Percentiles rank a stretch among this genome's conserved stretches.
Conservation (phyloP, 129 eudicot genomes). For the Daucus carota region DH1_v3.0 NC_030382.2:42405501-42406000, state of each 20-base stretch:
- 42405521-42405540: too few species aligned
- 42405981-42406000: background rate
- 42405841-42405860: conserved; percentile 61
- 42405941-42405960: conserved; percentile 72
- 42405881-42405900: conserved; percentile 95
- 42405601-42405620: too few species aligned
- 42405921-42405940: conserved; percentile 75
- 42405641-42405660: too few species aligned
- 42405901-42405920: conserved; percentile 73
- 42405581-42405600: too few species aligned
- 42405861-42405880: conserved; percentile 71
- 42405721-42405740: background rate
- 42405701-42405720: too few species aligned
- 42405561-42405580: too few species aligned
- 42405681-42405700: too few species aligned
- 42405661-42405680: too few species aligned
- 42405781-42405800: background rate
- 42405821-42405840: background rate
- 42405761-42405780: background rate
- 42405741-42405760: background rate
- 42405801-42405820: background rate
- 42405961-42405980: conserved; percentile 29
- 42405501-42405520: too few species aligned
- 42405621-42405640: too few species aligned
- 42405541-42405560: too few species aligned